These are phyloP conservation scores for Petunia axillaris DNA, from an alignment of 257 asterid genomes.

Conservation along the genomic window DNA sequence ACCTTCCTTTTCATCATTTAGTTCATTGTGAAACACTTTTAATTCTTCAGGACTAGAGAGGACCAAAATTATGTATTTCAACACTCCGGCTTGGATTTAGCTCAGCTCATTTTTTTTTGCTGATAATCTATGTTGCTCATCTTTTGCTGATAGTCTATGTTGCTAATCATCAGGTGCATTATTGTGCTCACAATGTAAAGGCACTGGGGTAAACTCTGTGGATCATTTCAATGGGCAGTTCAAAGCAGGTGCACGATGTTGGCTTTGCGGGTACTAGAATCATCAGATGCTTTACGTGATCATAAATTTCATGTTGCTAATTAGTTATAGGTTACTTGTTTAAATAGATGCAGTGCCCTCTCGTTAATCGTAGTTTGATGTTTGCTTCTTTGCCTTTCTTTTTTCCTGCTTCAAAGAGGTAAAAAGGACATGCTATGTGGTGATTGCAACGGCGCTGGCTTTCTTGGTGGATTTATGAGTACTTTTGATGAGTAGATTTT, in stretches of 20 bases:
- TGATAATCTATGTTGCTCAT: background rate
- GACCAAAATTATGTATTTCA: background rate
- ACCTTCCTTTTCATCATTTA: too few relatives aligned
- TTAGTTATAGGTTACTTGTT: background rate
- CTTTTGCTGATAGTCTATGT: background rate
- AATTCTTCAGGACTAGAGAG: background rate
- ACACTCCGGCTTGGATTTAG: too few relatives aligned
- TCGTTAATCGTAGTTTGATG: background rate
- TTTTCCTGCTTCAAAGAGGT: slow-evolving; percentile 49
- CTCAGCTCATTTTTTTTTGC: background rate
- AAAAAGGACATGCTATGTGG: slow-evolving; percentile 81
- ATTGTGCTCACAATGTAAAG: slow-evolving; percentile 71
- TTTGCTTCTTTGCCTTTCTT: background rate
- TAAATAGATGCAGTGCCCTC: background rate
- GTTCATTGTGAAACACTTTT: background rate
- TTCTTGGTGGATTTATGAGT: slow-evolving; percentile 94
- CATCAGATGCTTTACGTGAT: background rate
- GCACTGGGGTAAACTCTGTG: slow-evolving; percentile 64
- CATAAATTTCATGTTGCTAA: background rate
- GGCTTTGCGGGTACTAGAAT: slow-evolving; percentile 84
- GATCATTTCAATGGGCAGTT: slow-evolving; percentile 92
- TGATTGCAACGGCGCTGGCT: slow-evolving; percentile 91
- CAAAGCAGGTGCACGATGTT: slow-evolving; percentile 84
- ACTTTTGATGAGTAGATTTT: slow-evolving; percentile 52
- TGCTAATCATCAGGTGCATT: slow-evolving; percentile 48